Percentiles rank a stretch among this genome's conserved stretches.
These are phyloP conservation scores for Sequoiadendron giganteum DNA, from an alignment of 75 land plant genomes.

Conservation along the genomic window DNA sequence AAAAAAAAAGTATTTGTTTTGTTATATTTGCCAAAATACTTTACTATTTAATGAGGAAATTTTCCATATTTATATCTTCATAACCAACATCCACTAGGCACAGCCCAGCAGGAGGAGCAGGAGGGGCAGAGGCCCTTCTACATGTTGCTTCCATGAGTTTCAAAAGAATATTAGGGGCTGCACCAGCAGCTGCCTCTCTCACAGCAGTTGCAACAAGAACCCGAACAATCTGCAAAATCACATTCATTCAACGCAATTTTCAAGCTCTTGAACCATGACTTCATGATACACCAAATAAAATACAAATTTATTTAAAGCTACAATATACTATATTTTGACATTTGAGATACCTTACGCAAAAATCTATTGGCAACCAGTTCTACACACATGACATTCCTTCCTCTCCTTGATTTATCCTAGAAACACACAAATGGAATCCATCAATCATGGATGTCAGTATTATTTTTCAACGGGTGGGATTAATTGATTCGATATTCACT, in stretches of 20 bases:
- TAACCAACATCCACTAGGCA: constrained; percentile 79
- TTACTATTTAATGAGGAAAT: constrained; percentile 31
- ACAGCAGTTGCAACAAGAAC: constrained; percentile 82
- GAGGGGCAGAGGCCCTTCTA: constrained; percentile 91
- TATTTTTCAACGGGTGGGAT: background rate
- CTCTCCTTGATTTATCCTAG: constrained; percentile 21
- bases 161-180: constrained; percentile 54
- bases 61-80: constrained; percentile 33
- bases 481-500: background rate
- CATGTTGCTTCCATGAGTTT: constrained; percentile 72
- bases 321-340: background rate
- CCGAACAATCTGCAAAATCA: constrained; percentile 67
- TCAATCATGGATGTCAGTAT: background rate
- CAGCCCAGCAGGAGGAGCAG: constrained; percentile 82
- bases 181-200: constrained; percentile 81
- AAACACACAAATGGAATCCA: background rate
- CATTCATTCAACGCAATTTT: background rate
- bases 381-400: constrained; percentile 59
- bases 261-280: background rate
- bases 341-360: constrained; percentile 69
- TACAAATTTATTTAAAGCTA: background rate
- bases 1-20: background rate
- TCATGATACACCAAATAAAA: background rate
- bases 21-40: background rate
- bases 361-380: constrained; percentile 87